Evolutionary conservation across 805 yeast genomes (phyloP), one percentile per base, ranked within the genome.

Genomic region (Wickerhamomyces queroliae): DNA sequence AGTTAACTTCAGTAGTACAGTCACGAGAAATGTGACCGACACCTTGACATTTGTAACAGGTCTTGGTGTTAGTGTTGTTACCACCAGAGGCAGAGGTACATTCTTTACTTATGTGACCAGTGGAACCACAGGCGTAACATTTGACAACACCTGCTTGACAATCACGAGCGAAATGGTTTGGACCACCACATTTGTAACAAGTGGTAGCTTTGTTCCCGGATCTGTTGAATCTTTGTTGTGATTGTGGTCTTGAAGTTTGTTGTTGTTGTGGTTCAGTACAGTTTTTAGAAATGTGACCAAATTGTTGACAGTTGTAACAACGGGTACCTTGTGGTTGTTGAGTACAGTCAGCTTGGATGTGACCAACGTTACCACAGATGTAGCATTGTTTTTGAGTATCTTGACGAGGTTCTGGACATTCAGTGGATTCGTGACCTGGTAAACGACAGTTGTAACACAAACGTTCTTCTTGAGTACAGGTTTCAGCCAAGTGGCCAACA

Each of bases 331-430:
- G 56, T 17, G 54, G 33, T 57, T 71, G 69, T 63, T 81, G 55
- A 68, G 72, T 58, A 69, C 97, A 89, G 61, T 89, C 95, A 37
- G 83, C 68, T 64, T 83, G 87, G 53, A 89, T 80, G 59, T 89
- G 97, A 41, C 96, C 96, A 42, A 83, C 74, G 62, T 83, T 85
- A 56, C 93, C 93, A 69, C 97, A 89, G 64, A 83, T 83, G 81
- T 84, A 89, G 67, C 97, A 89, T 64, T 89, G 89, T 67, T 89
- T 89, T 63, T 78, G 78, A 52, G 79, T 78, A 50, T 84, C 76
- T 64, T 88, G 89, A 66, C 82, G 85, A 60, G 95, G 95, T 59
- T 80, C 80, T 33, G 93, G 83, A 67, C 97, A 89, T 48, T 84
- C 95, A 52, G 78, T 75, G 39, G 93, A 85, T 65, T 86, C 90